phyloP scores from a whole-genome alignment of 176 grass and related monocot genomes.

The Thinopyrum elongatum region DNA sequence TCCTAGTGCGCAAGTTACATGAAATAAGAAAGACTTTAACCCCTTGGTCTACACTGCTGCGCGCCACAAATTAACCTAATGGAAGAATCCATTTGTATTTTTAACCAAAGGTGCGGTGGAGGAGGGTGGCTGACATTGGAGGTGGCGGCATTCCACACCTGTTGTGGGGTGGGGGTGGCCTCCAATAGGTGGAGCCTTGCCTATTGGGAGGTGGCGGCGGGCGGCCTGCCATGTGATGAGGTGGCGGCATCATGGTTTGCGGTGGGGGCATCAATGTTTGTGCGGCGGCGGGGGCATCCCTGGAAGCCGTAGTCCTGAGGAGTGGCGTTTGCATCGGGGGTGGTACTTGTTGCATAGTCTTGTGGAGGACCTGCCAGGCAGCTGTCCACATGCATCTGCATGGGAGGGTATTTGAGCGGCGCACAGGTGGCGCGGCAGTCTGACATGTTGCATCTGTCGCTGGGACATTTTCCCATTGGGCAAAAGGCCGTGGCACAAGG shows the following conservation, averaged over 20 bases:
- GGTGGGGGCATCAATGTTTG: constrained; percentile 36
- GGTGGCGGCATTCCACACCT: constrained; percentile 51
- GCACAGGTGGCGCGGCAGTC: constrained; percentile 47
- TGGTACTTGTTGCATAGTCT: constrained; percentile 18
- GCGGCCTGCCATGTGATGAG: constrained; percentile 70
- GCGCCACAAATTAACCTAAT: neutral
- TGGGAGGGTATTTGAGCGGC: constrained; percentile 73
- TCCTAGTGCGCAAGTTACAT: constrained; percentile 31
- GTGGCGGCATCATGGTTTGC: constrained; percentile 71
- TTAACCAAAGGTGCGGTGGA: constrained; percentile 40
- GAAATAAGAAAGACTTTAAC: constrained; percentile 16
- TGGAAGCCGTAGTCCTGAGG: too few species aligned
- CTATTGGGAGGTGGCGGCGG: constrained; percentile 42
- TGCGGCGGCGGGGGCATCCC: constrained; percentile 42
- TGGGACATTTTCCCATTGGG: constrained; percentile 58
- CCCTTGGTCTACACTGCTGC: constrained; percentile 35
- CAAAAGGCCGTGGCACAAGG: constrained; percentile 60
- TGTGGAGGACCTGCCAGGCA: constrained; percentile 54
- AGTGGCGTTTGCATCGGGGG: constrained; percentile 35
- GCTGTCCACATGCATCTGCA: constrained; percentile 73
- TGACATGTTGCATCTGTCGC: constrained; percentile 42
- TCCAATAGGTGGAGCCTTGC: constrained; percentile 62
- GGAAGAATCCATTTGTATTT: neutral
- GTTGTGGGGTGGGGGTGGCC: constrained; percentile 59
- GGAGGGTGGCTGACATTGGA: constrained; percentile 47